Conservation (phyloP, 1,139 yeast species). For the Hemisphaericaspora xylanilytica region DNA sequence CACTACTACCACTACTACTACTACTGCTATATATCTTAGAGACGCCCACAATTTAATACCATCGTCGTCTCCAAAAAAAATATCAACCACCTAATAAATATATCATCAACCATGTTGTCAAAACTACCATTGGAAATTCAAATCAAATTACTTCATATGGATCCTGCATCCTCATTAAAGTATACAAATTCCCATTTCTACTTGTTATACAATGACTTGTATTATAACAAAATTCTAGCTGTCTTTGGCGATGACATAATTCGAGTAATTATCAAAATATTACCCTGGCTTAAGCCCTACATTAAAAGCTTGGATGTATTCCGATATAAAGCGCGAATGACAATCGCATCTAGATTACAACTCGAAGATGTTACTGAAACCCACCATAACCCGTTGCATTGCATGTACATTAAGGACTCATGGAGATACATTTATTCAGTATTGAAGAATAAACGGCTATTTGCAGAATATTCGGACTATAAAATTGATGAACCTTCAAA, state of each 20-base stretch:
- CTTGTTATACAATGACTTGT: slow-evolving; percentile 50
- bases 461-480: slow-evolving; percentile 52
- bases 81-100: too few relatives aligned
- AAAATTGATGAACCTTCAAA: slow-evolving; percentile 50
- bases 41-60: too few relatives aligned
- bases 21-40: too few relatives aligned
- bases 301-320: slow-evolving; percentile 50
- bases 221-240: slow-evolving; percentile 39
- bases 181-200: slow-evolving; percentile 43
- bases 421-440: slow-evolving; percentile 56
- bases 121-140: slow-evolving; percentile 53
- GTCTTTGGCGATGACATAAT: slow-evolving; percentile 44
- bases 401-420: slow-evolving; percentile 44
- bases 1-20: too few relatives aligned
- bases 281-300: slow-evolving; percentile 43
- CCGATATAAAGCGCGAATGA: slow-evolving; percentile 31
- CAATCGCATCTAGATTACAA: slow-evolving; percentile 31
- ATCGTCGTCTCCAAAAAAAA: too few relatives aligned
- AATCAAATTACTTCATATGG: slow-evolving; percentile 35
- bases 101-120: too few relatives aligned
- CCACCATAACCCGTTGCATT: slow-evolving; percentile 19
- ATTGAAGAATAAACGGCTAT: slow-evolving; percentile 49
- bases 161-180: slow-evolving; percentile 44
- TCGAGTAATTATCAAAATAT: slow-evolving; percentile 26
- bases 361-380: slow-evolving; percentile 18